phyloP scores from a whole-genome alignment of 352 stramenopile species.

The Globisporangium echinulatum region DNA sequence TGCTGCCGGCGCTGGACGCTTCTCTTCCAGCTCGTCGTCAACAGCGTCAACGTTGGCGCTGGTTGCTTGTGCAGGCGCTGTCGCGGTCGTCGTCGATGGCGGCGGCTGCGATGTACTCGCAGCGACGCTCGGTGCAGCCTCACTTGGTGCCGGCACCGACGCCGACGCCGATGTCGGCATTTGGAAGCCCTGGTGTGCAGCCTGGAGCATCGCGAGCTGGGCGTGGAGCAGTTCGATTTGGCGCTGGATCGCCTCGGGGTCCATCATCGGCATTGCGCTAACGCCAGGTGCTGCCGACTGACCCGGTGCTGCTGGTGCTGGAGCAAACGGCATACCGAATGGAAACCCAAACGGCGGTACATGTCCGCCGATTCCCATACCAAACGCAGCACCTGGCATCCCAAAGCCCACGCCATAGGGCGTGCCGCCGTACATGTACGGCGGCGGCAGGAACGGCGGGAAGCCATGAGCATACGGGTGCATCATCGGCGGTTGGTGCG shows the following conservation, averaged over 20 bases:
- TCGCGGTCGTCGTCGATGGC: neutral
- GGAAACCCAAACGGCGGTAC: slow-evolving; percentile 27
- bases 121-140: too few relatives aligned
- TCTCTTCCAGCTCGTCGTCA: slow-evolving; percentile 27
- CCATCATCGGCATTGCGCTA: slow-evolving; percentile 15
- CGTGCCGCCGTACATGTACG: slow-evolving; percentile 48
- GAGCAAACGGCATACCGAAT: slow-evolving; percentile 28
- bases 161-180: neutral
- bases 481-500: slow-evolving; percentile 5
- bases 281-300: slow-evolving; percentile 4
- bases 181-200: slow-evolving; percentile 12
- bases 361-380: slow-evolving; percentile 22
- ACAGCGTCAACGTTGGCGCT: neutral
- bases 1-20: slow-evolving; percentile 17
- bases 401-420: slow-evolving; percentile 33
- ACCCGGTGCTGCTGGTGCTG: slow-evolving; percentile 17
- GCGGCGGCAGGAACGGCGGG: slow-evolving; percentile 41
- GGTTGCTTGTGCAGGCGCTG: neutral
- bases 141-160: neutral
- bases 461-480: slow-evolving; percentile 38
- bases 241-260: slow-evolving; percentile 38
- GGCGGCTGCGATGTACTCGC: too few relatives aligned
- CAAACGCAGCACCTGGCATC: slow-evolving; percentile 42
- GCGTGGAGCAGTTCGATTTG: slow-evolving; percentile 47
- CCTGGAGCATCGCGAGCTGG: slow-evolving; percentile 43